phyloP scores from a whole-genome alignment of 2,329 filamentous ascomycete genomes.

The Capronia epimyces region DNA sequence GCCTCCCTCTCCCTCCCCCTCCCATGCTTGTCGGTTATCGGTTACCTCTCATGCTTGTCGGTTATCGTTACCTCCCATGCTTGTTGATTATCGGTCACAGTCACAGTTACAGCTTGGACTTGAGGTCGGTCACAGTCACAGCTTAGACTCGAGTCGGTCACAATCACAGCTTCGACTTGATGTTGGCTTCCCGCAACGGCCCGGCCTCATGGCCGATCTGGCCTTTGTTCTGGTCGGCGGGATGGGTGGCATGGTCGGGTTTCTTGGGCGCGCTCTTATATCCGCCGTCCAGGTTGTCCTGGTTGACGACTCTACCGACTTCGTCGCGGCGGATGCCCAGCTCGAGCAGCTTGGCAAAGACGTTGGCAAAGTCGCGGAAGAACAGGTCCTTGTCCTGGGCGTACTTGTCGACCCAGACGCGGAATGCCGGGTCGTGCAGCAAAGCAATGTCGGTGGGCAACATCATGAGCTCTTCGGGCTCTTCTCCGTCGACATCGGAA shows the following conservation, averaged over 20 bases:
- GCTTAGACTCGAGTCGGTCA: too few species aligned
- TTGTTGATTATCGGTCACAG: too few species aligned
- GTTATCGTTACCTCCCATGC: too few species aligned
- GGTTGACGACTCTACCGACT: constrained; percentile 49
- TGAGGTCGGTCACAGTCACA: too few species aligned
- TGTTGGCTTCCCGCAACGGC: constrained; percentile 14
- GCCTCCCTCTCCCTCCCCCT: too few species aligned
- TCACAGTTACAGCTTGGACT: too few species aligned
- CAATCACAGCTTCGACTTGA: constrained; percentile 9
- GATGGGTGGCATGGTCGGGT: constrained; percentile 34
- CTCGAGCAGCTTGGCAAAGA: constrained; percentile 57
- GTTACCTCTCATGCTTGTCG: too few species aligned
- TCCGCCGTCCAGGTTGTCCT: constrained; percentile 54
- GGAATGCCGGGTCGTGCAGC: constrained; percentile 49
- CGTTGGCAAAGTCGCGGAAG: constrained; percentile 55
- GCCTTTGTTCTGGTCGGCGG: constrained; percentile 7
- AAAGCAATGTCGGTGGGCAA: constrained; percentile 59
- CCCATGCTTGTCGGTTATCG: too few species aligned
- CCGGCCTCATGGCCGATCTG: constrained; percentile 17
- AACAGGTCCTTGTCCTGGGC: constrained; percentile 58
- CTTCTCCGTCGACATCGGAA: constrained; percentile 33
- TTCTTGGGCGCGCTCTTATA: constrained; percentile 56
- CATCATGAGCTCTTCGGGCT: constrained; percentile 54
- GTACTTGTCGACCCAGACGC: constrained; percentile 54
- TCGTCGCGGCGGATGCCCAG: constrained; percentile 55